Percentiles rank a stretch among this genome's conserved stretches.
Evolutionary conservation across 129 eudicot genomes (phyloP).

Genomic region (Dittrichia graveolens): DNA sequence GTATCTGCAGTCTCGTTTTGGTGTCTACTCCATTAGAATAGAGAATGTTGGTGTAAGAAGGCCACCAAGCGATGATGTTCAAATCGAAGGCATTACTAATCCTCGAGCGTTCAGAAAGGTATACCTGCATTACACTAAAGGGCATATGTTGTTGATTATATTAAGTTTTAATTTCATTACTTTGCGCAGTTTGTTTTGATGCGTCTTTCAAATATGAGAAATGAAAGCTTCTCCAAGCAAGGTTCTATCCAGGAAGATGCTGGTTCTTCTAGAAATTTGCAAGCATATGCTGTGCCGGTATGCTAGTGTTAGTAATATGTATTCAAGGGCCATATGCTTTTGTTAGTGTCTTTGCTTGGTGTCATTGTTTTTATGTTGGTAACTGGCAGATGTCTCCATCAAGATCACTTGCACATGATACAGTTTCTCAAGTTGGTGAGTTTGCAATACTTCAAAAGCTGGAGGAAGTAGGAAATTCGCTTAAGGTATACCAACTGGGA

Average conservation of each 20-base stretch:
- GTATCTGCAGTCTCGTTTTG: conserved; percentile 75
- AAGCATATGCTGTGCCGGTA: conserved; percentile 49
- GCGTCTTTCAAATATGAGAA: conserved; percentile 57
- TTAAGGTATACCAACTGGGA: conserved; percentile 48
- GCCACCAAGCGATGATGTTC: conserved; percentile 70
- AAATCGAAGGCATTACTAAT: conserved; percentile 70
- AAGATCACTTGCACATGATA: conserved; percentile 35
- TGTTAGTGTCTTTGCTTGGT: neutral
- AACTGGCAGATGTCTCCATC: conserved; percentile 52
- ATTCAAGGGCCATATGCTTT: neutral
- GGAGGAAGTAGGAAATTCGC: conserved; percentile 77
- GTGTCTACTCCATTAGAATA: conserved; percentile 72
- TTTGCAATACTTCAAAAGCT: conserved; percentile 56
- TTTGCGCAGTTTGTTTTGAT: conserved; percentile 57
- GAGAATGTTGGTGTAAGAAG: conserved; percentile 79
- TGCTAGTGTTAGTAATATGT: conserved; percentile 1
- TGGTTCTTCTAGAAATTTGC: conserved; percentile 39
- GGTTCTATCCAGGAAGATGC: conserved; percentile 46
- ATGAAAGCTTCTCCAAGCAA: conserved; percentile 46
- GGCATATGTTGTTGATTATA: too few species aligned
- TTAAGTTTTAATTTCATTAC: neutral
- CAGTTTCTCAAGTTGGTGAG: conserved; percentile 46
- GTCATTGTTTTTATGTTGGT: neutral
- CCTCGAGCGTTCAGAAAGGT: conserved; percentile 80
- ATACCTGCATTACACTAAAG: neutral